Percentiles rank a stretch among this genome's conserved stretches.
Evolutionary conservation across 345 rosid species (phyloP).

Genomic region (Citrus hindsii): DNA sequence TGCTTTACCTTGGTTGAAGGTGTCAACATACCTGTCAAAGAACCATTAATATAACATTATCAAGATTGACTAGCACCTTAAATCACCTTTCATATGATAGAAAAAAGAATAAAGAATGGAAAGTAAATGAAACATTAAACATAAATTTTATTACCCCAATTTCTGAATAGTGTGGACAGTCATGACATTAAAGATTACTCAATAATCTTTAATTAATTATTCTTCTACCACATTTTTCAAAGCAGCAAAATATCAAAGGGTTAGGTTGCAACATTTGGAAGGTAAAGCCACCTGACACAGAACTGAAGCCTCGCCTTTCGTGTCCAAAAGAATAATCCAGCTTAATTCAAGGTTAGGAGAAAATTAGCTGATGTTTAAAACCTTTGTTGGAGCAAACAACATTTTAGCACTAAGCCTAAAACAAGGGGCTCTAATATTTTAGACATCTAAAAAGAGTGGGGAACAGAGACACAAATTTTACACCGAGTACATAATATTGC

Average conservation of each 20-base stretch:
- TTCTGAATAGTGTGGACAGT: not conserved
- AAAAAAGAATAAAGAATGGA: not conserved
- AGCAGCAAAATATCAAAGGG: not conserved
- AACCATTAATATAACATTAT: not conserved
- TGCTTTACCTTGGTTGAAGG: slow-evolving; percentile 65
- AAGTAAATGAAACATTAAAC: not conserved
- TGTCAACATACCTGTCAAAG: slow-evolving; percentile 71
- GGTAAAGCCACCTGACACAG: not conserved
- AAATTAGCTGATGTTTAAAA: not conserved
- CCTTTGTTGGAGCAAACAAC: not conserved
- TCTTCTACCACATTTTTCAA: not conserved
- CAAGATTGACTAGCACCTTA: not conserved
- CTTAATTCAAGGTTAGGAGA: not conserved
- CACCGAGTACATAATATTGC: not conserved
- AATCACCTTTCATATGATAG: not conserved
- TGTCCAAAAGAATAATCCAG: not conserved
- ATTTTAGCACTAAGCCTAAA: not conserved
- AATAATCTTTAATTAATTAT: not conserved
- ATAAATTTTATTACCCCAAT: not conserved
- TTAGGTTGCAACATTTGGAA: not conserved
- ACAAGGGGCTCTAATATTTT: not conserved
- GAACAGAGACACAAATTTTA: not conserved
- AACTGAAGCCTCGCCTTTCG: not conserved
- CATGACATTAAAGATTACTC: not conserved
- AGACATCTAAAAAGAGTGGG: not conserved